Base-by-base conservation (phyloP, 2,329 filamentous ascomycete species). In the Pseudocercospora fijiensis region DNA sequence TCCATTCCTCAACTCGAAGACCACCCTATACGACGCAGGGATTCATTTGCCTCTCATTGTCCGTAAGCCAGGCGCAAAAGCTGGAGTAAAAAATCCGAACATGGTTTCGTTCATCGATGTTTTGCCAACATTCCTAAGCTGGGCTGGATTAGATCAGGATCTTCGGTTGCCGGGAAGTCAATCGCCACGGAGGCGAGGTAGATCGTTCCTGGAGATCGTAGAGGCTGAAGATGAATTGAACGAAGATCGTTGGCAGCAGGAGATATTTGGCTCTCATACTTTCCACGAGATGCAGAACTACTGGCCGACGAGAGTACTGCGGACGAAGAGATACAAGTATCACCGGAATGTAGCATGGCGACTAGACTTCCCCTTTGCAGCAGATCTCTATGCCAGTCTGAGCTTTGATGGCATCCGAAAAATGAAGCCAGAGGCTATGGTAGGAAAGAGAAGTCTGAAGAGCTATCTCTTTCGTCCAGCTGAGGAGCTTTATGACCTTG, bases 261-360 rank as follows among this genome's bases (percentile, higher is more conserved):
- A 78, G 10, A 78, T 83, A 7, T 83, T 80, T 63, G 81, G 82
- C 16, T 83, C 80, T 0, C 82, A 84, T 68, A 84, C 82, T 0
- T 83, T 83, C 68, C 81, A 84, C 61, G 81, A 84, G 63, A 73
- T 81, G 1, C 77, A 76, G 5, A 82, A 83, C 65, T 84, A 83
- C 71, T 84, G 78, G 76, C 81, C 82, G 0, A 84, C 81, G 1
- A 76, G 81, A 11, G 80, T 76, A 65, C 72, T 83, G 37, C 79
- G 81, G n/a, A 76, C 71, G 2, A 69, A 67, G 0, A 70, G 72
- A 4, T 82, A 76, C 75, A 84, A 83, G 68, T 83, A 83, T 66
- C 82, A 84, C 66, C 78, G 82, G 16, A 84, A 84, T 56, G 72
- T 83, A 0, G 78, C 78, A 13, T 83, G 79, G 80, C 37, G 65